A percentile compares a stretch with the other conserved stretches of the same genome.
Conservation (phyloP, 257 asterid species). For the Nicotiana knightiana region DNA sequence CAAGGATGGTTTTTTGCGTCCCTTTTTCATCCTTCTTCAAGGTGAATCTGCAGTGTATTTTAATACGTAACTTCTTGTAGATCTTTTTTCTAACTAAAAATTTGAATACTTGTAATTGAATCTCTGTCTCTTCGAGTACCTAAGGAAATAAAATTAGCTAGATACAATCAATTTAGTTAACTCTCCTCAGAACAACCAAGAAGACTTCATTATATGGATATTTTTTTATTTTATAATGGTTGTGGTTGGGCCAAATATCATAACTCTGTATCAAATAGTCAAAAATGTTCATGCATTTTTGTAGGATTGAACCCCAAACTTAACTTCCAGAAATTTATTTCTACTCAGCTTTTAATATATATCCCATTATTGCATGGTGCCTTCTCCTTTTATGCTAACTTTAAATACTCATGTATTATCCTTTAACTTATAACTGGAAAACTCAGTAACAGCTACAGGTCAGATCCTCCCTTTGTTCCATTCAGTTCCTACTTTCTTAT, state of each 20-base stretch:
- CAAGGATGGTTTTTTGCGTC: constrained; percentile 93
- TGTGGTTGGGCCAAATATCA: background rate
- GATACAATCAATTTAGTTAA: background rate
- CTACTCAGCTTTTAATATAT: background rate
- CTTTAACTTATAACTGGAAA: background rate
- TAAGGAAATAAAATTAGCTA: background rate
- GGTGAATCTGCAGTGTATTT: constrained; percentile 25
- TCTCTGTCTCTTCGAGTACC: background rate
- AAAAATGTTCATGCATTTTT: background rate
- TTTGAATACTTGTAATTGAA: background rate
- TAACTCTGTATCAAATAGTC: background rate
- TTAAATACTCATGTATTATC: background rate
- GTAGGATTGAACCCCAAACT: background rate
- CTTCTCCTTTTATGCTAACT: background rate
- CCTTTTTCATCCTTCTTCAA: constrained; percentile 62
- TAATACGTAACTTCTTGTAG: background rate
- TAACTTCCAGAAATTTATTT: background rate
- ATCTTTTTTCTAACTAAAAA: background rate
- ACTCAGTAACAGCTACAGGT: background rate
- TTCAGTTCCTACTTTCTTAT: background rate
- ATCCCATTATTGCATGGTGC: background rate
- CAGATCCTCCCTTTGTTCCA: background rate
- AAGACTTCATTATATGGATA: background rate
- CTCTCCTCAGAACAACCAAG: background rate
- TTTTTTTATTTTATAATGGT: background rate